Evolutionary conservation across 192 early-diverging fungal species (phyloP).

Genomic region (Linnemannia elongata): DNA sequence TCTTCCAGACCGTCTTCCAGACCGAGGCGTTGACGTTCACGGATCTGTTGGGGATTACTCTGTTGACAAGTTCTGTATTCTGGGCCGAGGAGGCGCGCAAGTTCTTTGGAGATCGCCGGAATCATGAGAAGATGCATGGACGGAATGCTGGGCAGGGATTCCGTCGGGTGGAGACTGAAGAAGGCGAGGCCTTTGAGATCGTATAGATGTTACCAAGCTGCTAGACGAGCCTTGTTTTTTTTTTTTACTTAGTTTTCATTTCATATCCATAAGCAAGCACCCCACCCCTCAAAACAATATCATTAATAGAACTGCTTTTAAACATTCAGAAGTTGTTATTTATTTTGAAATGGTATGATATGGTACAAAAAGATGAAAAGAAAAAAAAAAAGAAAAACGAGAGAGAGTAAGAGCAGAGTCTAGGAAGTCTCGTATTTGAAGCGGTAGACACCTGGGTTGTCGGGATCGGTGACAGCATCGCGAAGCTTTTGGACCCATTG

Average conservation of each 20-base stretch:
- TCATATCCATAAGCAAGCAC: not conserved
- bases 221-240: not conserved
- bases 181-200: slow-evolving; percentile 53
- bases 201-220: slow-evolving; percentile 14
- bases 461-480: not conserved
- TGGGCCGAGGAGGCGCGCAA: slow-evolving; percentile 91
- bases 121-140: slow-evolving; percentile 28
- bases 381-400: not conserved
- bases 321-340: not conserved
- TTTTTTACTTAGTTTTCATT: not conserved
- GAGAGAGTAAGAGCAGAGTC: not conserved
- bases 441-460: not conserved
- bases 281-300: not conserved
- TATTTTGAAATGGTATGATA: not conserved
- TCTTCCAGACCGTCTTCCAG: slow-evolving; percentile 94
- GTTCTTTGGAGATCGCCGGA: slow-evolving; percentile 34
- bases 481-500: slow-evolving; percentile 1
- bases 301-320: not conserved
- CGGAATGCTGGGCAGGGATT: slow-evolving; percentile 40
- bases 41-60: slow-evolving; percentile 79
- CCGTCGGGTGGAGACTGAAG: slow-evolving; percentile 50
- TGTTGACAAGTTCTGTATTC: slow-evolving; percentile 83
- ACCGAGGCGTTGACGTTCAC: slow-evolving; percentile 84
- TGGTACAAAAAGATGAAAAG: not conserved
- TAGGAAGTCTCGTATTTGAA: not conserved